Percentiles rank a stretch among this genome's conserved stretches.
Conservation (phyloP, 345 rosid species). For the Pugionium dolabratum region DNA sequence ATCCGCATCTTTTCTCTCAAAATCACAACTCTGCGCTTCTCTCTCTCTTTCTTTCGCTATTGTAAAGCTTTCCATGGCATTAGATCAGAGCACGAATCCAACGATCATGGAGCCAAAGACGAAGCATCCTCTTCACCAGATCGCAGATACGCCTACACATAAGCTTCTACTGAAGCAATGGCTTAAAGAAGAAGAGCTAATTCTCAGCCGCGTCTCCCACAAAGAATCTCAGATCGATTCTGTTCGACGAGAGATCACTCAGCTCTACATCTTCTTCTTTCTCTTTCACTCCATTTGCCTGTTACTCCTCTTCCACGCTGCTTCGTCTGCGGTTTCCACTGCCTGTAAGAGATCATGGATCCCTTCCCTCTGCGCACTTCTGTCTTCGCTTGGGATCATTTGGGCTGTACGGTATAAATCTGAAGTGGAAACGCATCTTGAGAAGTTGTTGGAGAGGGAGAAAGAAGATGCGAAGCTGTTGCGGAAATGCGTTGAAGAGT, state of each 20-base stretch:
- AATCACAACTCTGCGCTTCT: constrained; percentile 13
- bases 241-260: constrained; percentile 67
- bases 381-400: constrained; percentile 69
- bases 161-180: constrained; percentile 94
- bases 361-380: constrained; percentile 69
- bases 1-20: background rate
- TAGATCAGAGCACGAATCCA: constrained; percentile 51
- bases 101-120: constrained; percentile 57
- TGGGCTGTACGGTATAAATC: constrained; percentile 90
- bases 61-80: constrained; percentile 39
- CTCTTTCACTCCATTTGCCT: constrained; percentile 79
- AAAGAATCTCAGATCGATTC: constrained; percentile 89
- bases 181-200: constrained; percentile 91
- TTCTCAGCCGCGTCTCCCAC: constrained; percentile 63
- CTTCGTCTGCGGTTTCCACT: constrained; percentile 35
- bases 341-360: constrained; percentile 75
- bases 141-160: constrained; percentile 87
- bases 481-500: constrained; percentile 79
- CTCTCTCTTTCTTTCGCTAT: constrained; percentile 26
- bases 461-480: constrained; percentile 81
- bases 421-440: constrained; percentile 72
- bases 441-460: constrained; percentile 80
- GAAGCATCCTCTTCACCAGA: constrained; percentile 84
- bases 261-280: constrained; percentile 84
- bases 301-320: constrained; percentile 74